Evolutionary conservation across 2,329 filamentous ascomycete species (phyloP).

Genomic region (Emydomyces testavorans): DNA sequence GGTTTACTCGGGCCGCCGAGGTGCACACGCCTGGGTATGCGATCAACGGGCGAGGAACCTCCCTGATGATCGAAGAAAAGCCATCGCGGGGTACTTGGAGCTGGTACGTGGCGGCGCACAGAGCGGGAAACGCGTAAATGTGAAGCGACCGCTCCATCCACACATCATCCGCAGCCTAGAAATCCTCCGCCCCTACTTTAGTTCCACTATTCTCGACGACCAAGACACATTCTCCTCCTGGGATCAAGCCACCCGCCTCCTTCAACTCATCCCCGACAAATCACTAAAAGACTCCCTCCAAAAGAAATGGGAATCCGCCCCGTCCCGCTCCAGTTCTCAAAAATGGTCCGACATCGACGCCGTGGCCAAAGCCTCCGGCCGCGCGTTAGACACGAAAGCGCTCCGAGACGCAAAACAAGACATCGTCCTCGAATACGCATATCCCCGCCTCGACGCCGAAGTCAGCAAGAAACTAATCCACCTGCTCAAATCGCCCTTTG

Average conservation of each 20-base stretch:
- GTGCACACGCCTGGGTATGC: constrained; percentile 96
- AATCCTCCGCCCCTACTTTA: constrained; percentile 73
- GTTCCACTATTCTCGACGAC: constrained; percentile 63
- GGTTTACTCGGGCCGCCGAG: constrained; percentile 95
- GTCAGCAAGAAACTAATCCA: constrained; percentile 98
- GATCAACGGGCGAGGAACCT: constrained; percentile 74
- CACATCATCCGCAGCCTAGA: constrained; percentile 78
- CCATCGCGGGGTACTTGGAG: constrained; percentile 82
- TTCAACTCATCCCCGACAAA: constrained; percentile 74
- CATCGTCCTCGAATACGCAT: constrained; percentile 93
- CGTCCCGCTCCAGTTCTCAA: constrained; percentile 59
- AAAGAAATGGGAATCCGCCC: constrained; percentile 81
- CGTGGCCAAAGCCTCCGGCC: constrained; percentile 61
- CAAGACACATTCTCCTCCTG: constrained; percentile 74
- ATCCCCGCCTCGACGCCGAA: constrained; percentile 90
- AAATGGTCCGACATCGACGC: constrained; percentile 95
- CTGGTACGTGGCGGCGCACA: constrained; percentile 78
- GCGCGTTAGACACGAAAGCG: constrained; percentile 58
- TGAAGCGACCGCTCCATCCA: constrained; percentile 76
- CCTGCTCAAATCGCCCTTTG: constrained; percentile 92
- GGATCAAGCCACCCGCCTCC: constrained; percentile 62
- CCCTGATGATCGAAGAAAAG: constrained; percentile 73
- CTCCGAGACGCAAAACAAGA: constrained; percentile 88
- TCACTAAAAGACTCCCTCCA: constrained; percentile 64
- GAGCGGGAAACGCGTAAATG: constrained; percentile 74